A percentile compares a stretch with the other conserved stretches of the same genome.
Conservation (phyloP, 345 rosid species). For the Eucalyptus marginata region DNA sequence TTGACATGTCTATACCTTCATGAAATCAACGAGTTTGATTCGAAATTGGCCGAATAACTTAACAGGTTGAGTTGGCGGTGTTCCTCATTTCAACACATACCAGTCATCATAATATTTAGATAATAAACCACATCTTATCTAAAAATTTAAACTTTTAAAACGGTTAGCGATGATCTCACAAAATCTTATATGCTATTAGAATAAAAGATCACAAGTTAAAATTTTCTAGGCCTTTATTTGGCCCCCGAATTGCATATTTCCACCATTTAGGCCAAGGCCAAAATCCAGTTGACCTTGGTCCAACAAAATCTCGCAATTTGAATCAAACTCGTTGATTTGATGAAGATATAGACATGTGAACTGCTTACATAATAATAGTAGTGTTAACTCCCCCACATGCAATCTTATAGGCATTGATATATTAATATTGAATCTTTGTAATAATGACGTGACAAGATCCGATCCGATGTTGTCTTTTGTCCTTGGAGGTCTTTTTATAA, state of each 20-base stretch:
- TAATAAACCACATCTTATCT: not conserved
- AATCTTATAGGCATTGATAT: too few relatives aligned
- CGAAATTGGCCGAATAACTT: not conserved
- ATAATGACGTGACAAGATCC: too few relatives aligned
- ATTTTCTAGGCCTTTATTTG: not conserved
- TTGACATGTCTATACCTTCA: not conserved
- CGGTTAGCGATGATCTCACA: accelerated
- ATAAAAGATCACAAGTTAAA: not conserved
- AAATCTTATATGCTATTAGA: not conserved
- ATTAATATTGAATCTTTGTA: too few relatives aligned
- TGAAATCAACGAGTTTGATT: not conserved
- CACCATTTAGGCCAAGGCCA: not conserved
- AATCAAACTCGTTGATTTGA: too few relatives aligned
- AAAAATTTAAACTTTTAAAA: too few relatives aligned
- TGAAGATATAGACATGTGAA: too few relatives aligned
- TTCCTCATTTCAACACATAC: not conserved
- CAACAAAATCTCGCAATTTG: not conserved
- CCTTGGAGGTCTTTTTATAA: too few relatives aligned
- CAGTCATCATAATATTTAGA: not conserved
- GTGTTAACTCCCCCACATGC: too few relatives aligned
- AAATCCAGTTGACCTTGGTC: not conserved
- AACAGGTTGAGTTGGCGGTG: accelerated
- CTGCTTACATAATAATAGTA: too few relatives aligned
- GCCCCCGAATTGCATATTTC: accelerated
- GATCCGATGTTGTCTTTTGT: too few relatives aligned